These are phyloP conservation scores for Millerozyma miso DNA, from an alignment of 805 yeast species.

Conservation along the genomic window DNA sequence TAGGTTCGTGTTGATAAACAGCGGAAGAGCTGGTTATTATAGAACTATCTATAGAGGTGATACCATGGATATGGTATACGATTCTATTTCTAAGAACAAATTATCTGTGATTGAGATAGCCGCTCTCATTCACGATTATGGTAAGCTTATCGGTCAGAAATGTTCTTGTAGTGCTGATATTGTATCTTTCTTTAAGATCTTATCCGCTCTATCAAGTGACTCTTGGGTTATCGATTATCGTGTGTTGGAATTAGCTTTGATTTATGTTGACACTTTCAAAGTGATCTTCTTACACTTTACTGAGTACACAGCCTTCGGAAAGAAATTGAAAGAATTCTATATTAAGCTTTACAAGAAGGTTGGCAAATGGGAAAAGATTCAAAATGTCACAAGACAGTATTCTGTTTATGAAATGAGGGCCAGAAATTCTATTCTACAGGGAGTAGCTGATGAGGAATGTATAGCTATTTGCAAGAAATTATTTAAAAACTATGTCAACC, in stretches of 20 bases:
- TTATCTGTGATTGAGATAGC: conserved; percentile 29
- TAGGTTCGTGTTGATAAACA: conserved; percentile 39
- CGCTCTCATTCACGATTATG: conserved; percentile 36
- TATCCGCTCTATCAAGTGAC: conserved; percentile 21
- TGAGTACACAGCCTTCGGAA: conserved; percentile 18
- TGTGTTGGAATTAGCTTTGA: conserved; percentile 34
- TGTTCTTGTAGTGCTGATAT: conserved; percentile 18
- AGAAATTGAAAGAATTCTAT: conserved; percentile 18
- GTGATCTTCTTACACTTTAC: conserved; percentile 28
- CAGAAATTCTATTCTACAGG: conserved; percentile 42
- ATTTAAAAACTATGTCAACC: conserved; percentile 45
- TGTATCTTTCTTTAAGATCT: conserved; percentile 25
- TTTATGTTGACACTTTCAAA: conserved; percentile 28
- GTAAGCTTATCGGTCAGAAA: conserved; percentile 29
- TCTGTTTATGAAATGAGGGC: conserved; percentile 36
- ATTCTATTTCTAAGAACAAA: conserved; percentile 10
- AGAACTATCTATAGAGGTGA: conserved; percentile 43
- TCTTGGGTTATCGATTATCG: conserved; percentile 21
- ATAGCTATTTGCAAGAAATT: conserved; percentile 33
- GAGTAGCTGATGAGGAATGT: conserved; percentile 21
- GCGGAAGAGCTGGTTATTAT: conserved; percentile 44
- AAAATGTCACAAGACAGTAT: conserved; percentile 11
- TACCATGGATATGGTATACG: conserved; percentile 17
- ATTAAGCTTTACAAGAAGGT: conserved; percentile 17
- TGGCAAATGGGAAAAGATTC: conserved; percentile 23